A percentile compares a stretch with the other conserved stretches of the same genome.
These are phyloP conservation scores for Mycena citricolor DNA, from an alignment of 1,284 basidiomycete species.

Conservation along the genomic window DNA sequence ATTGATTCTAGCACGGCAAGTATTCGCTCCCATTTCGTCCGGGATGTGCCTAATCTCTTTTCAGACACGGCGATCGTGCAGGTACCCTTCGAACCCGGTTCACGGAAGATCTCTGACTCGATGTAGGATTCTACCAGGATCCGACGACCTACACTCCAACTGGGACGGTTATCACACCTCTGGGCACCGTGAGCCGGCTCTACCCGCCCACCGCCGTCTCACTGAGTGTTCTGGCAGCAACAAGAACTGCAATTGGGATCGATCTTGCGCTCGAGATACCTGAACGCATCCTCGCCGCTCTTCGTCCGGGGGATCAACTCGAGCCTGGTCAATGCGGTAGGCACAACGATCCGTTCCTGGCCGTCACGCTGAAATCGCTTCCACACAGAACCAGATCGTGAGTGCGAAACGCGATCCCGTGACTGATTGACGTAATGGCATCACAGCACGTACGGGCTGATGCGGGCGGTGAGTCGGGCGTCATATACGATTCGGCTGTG, in stretches of 20 bases:
- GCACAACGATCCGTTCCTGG: no score
- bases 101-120: conserved; percentile 1
- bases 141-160: conserved; percentile 65
- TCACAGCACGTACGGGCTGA: conserved; percentile 63
- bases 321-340: conserved; percentile 52
- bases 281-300: conserved; percentile 53
- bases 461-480: conserved; percentile 73
- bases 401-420: not conserved
- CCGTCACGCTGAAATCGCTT: no score
- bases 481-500: conserved; percentile 66
- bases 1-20: conserved; percentile 17
- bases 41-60: not conserved
- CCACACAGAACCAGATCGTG: conserved; percentile 41
- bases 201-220: not conserved
- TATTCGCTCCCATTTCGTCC: conserved; percentile 23
- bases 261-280: conserved; percentile 61
- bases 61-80: conserved; percentile 30
- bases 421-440: conserved; percentile 23
- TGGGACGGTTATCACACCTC: conserved; percentile 69
- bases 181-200: conserved; percentile 60
- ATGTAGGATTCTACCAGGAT: conserved; percentile 59
- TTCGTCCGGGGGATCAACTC: conserved; percentile 59
- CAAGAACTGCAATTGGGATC: conserved; percentile 71
- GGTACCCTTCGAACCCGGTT: no score
- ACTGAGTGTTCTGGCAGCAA: conserved; percentile 34